Evolutionary conservation across 805 yeast genomes (phyloP).

Genomic region (Brettanomyces sp.): DNA sequence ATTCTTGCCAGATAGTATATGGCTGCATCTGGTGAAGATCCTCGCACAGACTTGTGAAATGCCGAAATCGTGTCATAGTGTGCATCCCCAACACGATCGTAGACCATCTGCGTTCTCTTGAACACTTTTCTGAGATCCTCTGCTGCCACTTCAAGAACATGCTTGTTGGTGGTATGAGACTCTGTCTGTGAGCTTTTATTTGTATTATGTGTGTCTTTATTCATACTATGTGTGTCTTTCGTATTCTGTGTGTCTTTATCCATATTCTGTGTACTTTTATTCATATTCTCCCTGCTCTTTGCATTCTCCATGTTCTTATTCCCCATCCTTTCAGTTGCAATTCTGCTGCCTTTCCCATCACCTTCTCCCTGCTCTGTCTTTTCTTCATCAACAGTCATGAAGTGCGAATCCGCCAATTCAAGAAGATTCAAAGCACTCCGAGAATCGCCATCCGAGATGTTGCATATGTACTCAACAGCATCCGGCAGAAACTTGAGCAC

Average conservation of each 20-base stretch:
- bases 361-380: background rate
- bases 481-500: slow-evolving; percentile 44
- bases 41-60: slow-evolving; percentile 86
- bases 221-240: background rate
- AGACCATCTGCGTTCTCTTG: slow-evolving; percentile 47
- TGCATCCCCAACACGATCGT: slow-evolving; percentile 82
- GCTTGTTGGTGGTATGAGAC: slow-evolving; percentile 9
- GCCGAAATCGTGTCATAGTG: slow-evolving; percentile 96
- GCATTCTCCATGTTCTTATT: too few species aligned
- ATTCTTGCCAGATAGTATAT: slow-evolving; percentile 78
- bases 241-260: too few species aligned
- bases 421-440: slow-evolving; percentile 72
- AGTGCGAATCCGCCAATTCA: slow-evolving; percentile 60
- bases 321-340: too few species aligned
- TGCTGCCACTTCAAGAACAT: slow-evolving; percentile 28
- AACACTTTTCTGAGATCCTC: slow-evolving; percentile 32
- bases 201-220: background rate
- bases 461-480: slow-evolving; percentile 59
- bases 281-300: too few species aligned
- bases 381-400: slow-evolving; percentile 11
- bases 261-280: too few species aligned
- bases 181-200: slow-evolving; percentile 1
- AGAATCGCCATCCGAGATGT: slow-evolving; percentile 81
- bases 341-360: background rate
- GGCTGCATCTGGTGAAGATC: slow-evolving; percentile 84